These are phyloP conservation scores for Pythium monospermum DNA, from an alignment of 352 stramenopile genomes.

Conservation along the genomic window DNA sequence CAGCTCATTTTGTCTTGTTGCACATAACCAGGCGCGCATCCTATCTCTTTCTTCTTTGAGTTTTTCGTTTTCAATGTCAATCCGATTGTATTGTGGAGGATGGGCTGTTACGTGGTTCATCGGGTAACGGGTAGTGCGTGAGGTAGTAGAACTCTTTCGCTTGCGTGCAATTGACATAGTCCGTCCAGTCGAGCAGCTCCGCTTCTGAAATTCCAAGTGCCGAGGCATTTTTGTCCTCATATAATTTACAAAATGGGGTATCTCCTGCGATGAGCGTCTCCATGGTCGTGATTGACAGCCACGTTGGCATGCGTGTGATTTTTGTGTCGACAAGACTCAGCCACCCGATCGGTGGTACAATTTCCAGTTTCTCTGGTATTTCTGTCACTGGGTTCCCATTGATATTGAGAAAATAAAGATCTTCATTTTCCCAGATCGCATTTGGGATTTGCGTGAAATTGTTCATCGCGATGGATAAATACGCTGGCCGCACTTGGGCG, in stretches of 20 bases:
- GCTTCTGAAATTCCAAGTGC: no score
- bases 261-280: neutral
- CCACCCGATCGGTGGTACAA: neutral
- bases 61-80: no score
- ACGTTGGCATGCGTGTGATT: neutral
- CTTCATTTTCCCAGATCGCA: neutral
- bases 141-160: neutral
- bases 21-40: neutral
- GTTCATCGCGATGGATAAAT: neutral
- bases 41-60: neutral
- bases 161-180: neutral
- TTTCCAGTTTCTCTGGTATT: neutral
- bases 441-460: neutral
- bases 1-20: no score
- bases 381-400: neutral
- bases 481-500: neutral
- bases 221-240: neutral
- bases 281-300: neutral
- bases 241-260: neutral
- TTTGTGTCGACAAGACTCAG: neutral
- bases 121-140: neutral
- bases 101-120: neutral
- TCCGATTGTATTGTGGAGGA: no score
- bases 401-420: neutral
- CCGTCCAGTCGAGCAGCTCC: neutral